These are phyloP conservation scores for Musa balbisiana DNA, from an alignment of 202 grass and related monocot species.

Conservation along the genomic window DNA sequence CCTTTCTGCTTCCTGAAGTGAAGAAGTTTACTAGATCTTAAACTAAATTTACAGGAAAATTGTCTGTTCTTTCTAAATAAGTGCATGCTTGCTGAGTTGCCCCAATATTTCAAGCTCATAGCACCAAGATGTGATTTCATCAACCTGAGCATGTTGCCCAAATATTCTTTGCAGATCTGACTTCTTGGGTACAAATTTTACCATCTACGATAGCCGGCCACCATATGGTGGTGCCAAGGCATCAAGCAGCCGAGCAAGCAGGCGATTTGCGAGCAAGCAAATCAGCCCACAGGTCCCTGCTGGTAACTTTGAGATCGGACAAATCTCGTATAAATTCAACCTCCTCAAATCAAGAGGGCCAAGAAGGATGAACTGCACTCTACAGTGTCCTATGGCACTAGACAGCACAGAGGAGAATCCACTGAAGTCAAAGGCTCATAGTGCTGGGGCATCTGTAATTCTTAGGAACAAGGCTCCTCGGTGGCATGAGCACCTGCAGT, in stretches of 20 bases:
- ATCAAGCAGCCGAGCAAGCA: not conserved
- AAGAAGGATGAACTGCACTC: conserved; percentile 11
- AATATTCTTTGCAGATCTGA: conserved; percentile 2
- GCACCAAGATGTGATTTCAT: not conserved
- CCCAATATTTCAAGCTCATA: not conserved
- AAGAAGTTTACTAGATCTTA: too few species aligned
- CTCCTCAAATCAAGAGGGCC: conserved; percentile 4
- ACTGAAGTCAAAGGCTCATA: not conserved
- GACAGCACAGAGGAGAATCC: not conserved
- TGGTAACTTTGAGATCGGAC: not conserved
- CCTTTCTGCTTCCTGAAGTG: too few species aligned
- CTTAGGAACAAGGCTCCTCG: conserved; percentile 10
- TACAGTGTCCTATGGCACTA: not conserved
- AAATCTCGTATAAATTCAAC: conserved; percentile 1
- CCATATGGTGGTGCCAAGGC: conserved; percentile 2
- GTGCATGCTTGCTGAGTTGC: not conserved
- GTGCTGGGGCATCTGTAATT: not conserved
- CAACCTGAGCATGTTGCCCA: not conserved
- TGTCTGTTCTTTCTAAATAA: too few species aligned
- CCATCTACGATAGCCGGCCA: conserved; percentile 2
- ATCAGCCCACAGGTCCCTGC: conserved; percentile 3
- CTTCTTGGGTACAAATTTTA: conserved; percentile 6
- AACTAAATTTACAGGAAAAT: too few species aligned
- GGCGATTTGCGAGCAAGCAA: conserved; percentile 1
- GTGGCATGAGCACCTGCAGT: conserved; percentile 13